phyloP scores from a whole-genome alignment of 352 stramenopile genomes.

The Phytophthora idaei region DNA sequence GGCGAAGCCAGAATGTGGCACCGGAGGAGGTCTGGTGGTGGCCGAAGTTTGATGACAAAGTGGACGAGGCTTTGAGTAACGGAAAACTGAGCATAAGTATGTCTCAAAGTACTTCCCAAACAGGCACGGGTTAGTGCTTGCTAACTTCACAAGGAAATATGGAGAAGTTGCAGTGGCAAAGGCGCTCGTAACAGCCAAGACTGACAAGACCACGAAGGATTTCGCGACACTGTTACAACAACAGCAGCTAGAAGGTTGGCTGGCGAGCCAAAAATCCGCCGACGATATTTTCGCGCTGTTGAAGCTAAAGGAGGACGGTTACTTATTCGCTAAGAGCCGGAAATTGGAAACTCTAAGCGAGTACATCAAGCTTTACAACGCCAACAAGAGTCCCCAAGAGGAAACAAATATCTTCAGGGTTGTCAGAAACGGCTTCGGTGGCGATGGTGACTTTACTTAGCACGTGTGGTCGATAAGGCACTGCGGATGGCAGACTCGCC shows the following conservation, averaged over 20 bases:
- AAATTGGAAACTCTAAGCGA: not conserved
- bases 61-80: not conserved
- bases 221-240: not conserved
- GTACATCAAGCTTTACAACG: not conserved
- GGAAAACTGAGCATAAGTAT: not conserved
- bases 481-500: no score
- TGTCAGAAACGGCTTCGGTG: not conserved
- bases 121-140: not conserved
- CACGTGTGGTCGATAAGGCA: not conserved
- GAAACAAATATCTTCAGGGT: not conserved
- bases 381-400: not conserved
- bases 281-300: conserved; percentile 6
- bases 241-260: not conserved
- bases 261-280: not conserved
- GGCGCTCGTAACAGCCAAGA: not conserved
- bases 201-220: no score
- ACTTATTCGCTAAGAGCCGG: not conserved
- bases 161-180: not conserved
- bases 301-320: not conserved
- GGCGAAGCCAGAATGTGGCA: not conserved
- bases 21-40: not conserved
- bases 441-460: conserved; percentile 4
- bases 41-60: not conserved
- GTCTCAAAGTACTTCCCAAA: not conserved
- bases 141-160: not conserved